Percentiles rank a stretch among this genome's conserved stretches.
phyloP scores from a whole-genome alignment of 177 flowering plant genomes.

The Vitis hybrid region DNA sequence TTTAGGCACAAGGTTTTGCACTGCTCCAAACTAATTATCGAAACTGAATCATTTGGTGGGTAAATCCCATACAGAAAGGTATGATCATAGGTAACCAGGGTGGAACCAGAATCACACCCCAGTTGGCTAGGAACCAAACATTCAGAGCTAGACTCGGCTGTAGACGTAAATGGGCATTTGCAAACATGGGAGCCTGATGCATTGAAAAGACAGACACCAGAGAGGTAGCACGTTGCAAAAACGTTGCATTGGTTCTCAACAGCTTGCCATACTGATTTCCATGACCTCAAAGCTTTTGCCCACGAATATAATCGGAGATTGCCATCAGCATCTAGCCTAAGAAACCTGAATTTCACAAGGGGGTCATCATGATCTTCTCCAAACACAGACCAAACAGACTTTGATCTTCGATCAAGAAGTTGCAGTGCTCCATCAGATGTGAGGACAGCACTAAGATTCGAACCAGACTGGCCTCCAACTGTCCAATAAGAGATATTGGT shows the following conservation, averaged over 20 bases:
- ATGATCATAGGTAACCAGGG: slow-evolving; percentile 38
- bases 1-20: slow-evolving; percentile 45
- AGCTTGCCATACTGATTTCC: slow-evolving; percentile 78
- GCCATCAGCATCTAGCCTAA: slow-evolving; percentile 72
- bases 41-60: slow-evolving; percentile 52
- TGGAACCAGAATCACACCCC: slow-evolving; percentile 37
- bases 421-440: slow-evolving; percentile 48
- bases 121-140: slow-evolving; percentile 44
- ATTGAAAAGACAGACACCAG: slow-evolving; percentile 45
- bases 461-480: slow-evolving; percentile 24
- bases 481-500: slow-evolving; percentile 56
- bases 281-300: slow-evolving; percentile 36
- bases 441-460: slow-evolving; percentile 32
- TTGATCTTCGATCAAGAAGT: slow-evolving; percentile 34
- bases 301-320: slow-evolving; percentile 74
- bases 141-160: slow-evolving; percentile 27
- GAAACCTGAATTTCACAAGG: slow-evolving; percentile 44
- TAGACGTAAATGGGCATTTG: slow-evolving; percentile 40
- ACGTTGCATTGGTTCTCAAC: slow-evolving; percentile 70
- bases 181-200: slow-evolving; percentile 41
- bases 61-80: slow-evolving; percentile 65
- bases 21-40: slow-evolving; percentile 29
- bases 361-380: slow-evolving; percentile 62
- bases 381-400: slow-evolving; percentile 53
- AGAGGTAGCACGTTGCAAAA: slow-evolving; percentile 61